Percentiles rank a stretch among this genome's conserved stretches.
These are phyloP conservation scores for Botrytis hyacinthi DNA, from an alignment of 2,329 filamentous ascomycete genomes.

Conservation along the genomic window DNA sequence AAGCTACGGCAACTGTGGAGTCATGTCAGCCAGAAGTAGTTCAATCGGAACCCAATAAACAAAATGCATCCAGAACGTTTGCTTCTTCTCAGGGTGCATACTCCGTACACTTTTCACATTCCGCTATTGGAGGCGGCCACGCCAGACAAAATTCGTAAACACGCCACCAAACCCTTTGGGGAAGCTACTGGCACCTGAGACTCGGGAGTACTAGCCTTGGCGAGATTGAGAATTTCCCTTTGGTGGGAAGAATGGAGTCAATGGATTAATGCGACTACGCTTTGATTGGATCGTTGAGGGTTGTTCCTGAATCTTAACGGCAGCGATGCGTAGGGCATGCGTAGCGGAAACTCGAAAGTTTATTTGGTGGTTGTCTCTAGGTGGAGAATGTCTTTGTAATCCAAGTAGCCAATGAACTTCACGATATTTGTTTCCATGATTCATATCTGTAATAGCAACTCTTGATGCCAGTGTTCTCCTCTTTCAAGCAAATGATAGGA, in stretches of 20 bases:
- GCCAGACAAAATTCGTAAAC: neutral
- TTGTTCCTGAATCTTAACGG: slow-evolving; percentile 16
- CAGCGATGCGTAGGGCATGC: slow-evolving; percentile 6
- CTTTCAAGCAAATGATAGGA: neutral
- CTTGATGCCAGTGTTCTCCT: neutral
- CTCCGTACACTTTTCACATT: neutral
- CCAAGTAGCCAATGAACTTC: neutral
- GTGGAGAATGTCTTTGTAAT: slow-evolving; percentile 2
- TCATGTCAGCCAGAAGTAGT: slow-evolving; percentile 3
- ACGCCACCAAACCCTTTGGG: neutral
- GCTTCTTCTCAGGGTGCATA: slow-evolving; percentile 12
- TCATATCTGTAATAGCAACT: neutral
- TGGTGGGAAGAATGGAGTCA: slow-evolving; percentile 9
- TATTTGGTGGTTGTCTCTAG: neutral
- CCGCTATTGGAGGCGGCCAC: neutral
- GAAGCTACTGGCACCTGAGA: neutral
- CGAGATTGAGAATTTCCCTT: slow-evolving; percentile 7
- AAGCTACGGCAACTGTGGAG: slow-evolving; percentile 16
- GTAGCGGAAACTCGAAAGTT: neutral
- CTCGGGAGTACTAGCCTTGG: slow-evolving; percentile 2
- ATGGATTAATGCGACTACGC: neutral
- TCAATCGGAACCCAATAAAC: neutral
- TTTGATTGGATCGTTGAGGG: slow-evolving; percentile 19
- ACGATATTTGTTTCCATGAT: neutral
- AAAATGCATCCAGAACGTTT: slow-evolving; percentile 19